Percentiles rank a stretch among this genome's conserved stretches.
Evolutionary conservation across 2,329 filamentous ascomycete genomes (phyloP).

Genomic region (Rugonectria rugulosa): DNA sequence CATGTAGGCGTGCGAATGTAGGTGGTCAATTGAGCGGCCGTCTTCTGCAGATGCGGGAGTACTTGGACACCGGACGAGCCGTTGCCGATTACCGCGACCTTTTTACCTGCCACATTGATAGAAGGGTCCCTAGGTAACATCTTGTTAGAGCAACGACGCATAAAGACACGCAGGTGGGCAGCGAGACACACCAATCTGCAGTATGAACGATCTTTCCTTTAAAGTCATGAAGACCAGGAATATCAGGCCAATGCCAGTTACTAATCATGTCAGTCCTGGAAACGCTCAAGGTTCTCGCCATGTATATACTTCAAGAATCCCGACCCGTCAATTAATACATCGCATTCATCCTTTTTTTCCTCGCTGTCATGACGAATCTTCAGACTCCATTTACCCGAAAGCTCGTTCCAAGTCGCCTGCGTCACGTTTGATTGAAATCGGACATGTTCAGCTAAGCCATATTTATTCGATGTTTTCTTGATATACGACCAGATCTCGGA

Average conservation of each 20-base stretch:
- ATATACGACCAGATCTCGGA: conserved; percentile 17
- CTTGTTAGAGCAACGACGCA: no score
- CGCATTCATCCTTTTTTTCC: not conserved
- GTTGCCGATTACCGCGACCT: conserved; percentile 58
- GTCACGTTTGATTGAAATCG: conserved; percentile 11
- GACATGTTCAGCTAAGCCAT: conserved; percentile 12
- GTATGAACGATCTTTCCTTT: conserved; percentile 60
- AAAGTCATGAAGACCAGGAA: conserved; percentile 57
- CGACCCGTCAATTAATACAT: conserved; percentile 7
- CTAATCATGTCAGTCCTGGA: no score
- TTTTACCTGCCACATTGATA: conserved; percentile 51
- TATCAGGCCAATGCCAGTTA: conserved; percentile 51
- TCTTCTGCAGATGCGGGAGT: conserved; percentile 50
- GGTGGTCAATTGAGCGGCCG: conserved; percentile 24
- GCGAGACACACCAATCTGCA: no score
- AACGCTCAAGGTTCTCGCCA: no score
- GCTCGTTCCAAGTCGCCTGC: conserved; percentile 7
- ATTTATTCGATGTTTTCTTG: conserved; percentile 9
- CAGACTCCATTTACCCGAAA: conserved; percentile 1
- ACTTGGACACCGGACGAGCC: conserved; percentile 61
- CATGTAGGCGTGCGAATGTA: conserved; percentile 39
- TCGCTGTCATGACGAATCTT: not conserved
- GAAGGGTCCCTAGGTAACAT: no score
- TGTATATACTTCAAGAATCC: conserved; percentile 5
- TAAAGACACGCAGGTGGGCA: no score